Percentiles rank a stretch among this genome's conserved stretches.
These are phyloP conservation scores for Alternaria ethzedia DNA, from an alignment of 2,329 filamentous ascomycete species.

Conservation along the genomic window DNA sequence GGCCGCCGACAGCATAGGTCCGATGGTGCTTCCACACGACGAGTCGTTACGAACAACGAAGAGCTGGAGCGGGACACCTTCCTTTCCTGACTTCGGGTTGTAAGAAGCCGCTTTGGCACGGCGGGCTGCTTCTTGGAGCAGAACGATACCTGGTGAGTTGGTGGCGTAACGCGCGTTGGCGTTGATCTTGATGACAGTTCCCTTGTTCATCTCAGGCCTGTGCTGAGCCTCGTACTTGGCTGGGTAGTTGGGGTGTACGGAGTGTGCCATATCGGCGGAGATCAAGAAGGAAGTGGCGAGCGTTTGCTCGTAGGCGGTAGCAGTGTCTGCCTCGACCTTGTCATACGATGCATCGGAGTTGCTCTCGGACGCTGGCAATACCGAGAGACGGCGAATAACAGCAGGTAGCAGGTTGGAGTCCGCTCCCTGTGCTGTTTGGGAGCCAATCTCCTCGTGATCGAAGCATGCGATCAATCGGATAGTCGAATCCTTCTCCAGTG, in stretches of 20 bases:
- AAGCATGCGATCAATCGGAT: slow-evolving; percentile 95
- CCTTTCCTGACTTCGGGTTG: slow-evolving; percentile 53
- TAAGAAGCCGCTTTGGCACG: slow-evolving; percentile 59
- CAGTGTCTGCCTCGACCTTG: slow-evolving; percentile 61
- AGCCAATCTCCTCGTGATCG: slow-evolving; percentile 97
- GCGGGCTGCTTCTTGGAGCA: slow-evolving; percentile 84
- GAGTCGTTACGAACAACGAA: slow-evolving; percentile 98
- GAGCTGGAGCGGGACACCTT: slow-evolving; percentile 85
- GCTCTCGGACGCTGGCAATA: slow-evolving; percentile 68
- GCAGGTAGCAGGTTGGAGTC: slow-evolving; percentile 90
- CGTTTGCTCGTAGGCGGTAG: slow-evolving; percentile 92
- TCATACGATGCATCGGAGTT: slow-evolving; percentile 71
- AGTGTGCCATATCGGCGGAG: slow-evolving; percentile 97
- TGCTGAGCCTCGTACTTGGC: slow-evolving; percentile 91
- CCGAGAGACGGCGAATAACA: slow-evolving; percentile 84
- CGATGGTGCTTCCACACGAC: slow-evolving; percentile 93
- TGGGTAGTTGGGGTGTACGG: slow-evolving; percentile 92
- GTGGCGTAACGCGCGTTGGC: slow-evolving; percentile 97
- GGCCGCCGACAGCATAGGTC: slow-evolving; percentile 90
- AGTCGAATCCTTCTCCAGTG: slow-evolving; percentile 75
- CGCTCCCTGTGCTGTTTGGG: slow-evolving; percentile 88
- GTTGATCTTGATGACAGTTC: slow-evolving; percentile 96
- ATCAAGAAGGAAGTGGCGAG: slow-evolving; percentile 90
- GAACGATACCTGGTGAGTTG: slow-evolving; percentile 91
- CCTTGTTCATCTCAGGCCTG: slow-evolving; percentile 93